Evolutionary conservation across 352 stramenopile species (phyloP).

Genomic region (Detonula confervacea): DNA sequence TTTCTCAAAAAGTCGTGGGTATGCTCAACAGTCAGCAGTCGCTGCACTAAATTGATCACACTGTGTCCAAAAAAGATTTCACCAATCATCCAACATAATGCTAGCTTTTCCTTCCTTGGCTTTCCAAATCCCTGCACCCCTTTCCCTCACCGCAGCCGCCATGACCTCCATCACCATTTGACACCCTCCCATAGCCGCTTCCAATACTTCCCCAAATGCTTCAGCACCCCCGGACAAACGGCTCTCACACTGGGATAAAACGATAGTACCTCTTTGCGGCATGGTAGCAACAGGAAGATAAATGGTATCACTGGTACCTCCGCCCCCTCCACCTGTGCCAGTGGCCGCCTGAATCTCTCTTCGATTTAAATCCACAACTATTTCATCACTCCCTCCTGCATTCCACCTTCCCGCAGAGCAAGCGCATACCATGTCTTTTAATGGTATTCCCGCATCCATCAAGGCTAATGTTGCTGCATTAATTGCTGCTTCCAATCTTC

Average conservation of each 20-base stretch:
- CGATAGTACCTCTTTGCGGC: constrained; percentile 78
- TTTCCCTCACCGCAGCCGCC: constrained; percentile 74
- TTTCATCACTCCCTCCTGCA: constrained; percentile 54
- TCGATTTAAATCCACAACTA: constrained; percentile 80
- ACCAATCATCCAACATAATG: constrained; percentile 51
- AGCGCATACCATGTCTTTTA: constrained; percentile 80
- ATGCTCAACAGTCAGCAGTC: too few species aligned
- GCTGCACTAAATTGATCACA: background rate
- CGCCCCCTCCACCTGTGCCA: constrained; percentile 27
- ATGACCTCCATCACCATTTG: constrained; percentile 79
- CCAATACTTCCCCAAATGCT: constrained; percentile 69
- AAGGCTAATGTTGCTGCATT: constrained; percentile 80
- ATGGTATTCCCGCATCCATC: constrained; percentile 79
- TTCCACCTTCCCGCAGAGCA: constrained; percentile 76
- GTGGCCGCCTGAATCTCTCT: constrained; percentile 58
- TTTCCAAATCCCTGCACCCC: constrained; percentile 54
- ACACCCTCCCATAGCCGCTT: constrained; percentile 78
- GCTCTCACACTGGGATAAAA: constrained; percentile 83
- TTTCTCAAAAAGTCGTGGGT: too few species aligned
- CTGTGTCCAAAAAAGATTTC: too few species aligned
- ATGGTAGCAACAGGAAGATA: constrained; percentile 79
- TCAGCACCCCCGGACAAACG: constrained; percentile 62
- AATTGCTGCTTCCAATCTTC: constrained; percentile 72
- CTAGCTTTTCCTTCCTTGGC: constrained; percentile 56
- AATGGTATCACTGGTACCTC: constrained; percentile 59